Conservation (phyloP, 208 protist species). For the Trypanosoma vivax region DNA sequence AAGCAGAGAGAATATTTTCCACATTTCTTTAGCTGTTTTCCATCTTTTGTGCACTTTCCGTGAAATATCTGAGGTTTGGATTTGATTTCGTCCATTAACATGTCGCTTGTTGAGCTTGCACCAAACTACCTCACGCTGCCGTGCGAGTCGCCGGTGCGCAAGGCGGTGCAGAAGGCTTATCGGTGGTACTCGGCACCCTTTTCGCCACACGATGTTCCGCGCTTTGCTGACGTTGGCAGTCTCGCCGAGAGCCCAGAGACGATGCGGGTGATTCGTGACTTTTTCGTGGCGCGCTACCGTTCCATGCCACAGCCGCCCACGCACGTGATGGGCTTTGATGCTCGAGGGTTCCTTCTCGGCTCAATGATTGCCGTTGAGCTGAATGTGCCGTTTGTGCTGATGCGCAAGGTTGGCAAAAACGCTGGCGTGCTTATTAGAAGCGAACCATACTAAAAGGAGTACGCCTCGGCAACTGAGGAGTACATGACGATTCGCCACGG, state of each 20-base stretch:
- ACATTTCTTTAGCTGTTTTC: too few relatives aligned
- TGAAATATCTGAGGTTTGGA: too few relatives aligned
- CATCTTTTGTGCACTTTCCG: too few relatives aligned
- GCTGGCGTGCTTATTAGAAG: slow-evolving; percentile 83
- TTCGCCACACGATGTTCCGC: slow-evolving; percentile 81
- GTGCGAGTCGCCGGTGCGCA: slow-evolving; percentile 26
- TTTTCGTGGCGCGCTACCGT: slow-evolving; percentile 75
- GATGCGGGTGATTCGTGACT: slow-evolving; percentile 79
- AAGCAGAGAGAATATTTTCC: too few relatives aligned
- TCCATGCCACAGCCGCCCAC: slow-evolving; percentile 51
- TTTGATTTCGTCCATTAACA: too few relatives aligned
- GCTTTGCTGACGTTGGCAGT: slow-evolving; percentile 85
- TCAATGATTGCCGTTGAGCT: slow-evolving; percentile 85
- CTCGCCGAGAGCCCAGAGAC: slow-evolving; percentile 70
- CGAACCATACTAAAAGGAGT: slow-evolving; percentile 87
- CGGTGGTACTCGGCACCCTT: slow-evolving; percentile 86
- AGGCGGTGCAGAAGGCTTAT: slow-evolving; percentile 53
- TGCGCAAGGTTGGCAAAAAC: slow-evolving; percentile 85
- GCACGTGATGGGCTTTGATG: slow-evolving; percentile 85
- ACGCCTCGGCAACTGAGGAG: slow-evolving; percentile 72
- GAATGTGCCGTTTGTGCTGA: slow-evolving; percentile 84
- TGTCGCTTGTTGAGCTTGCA: slow-evolving; percentile 41
- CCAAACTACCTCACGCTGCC: slow-evolving; percentile 49
- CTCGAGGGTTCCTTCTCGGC: slow-evolving; percentile 86
- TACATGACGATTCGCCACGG: slow-evolving; percentile 81